Percentiles rank a stretch among this genome's conserved stretches.
Evolutionary conservation across 2,329 filamentous ascomycete species (phyloP).

Genomic region (Pyrenochaeta sp.): DNA sequence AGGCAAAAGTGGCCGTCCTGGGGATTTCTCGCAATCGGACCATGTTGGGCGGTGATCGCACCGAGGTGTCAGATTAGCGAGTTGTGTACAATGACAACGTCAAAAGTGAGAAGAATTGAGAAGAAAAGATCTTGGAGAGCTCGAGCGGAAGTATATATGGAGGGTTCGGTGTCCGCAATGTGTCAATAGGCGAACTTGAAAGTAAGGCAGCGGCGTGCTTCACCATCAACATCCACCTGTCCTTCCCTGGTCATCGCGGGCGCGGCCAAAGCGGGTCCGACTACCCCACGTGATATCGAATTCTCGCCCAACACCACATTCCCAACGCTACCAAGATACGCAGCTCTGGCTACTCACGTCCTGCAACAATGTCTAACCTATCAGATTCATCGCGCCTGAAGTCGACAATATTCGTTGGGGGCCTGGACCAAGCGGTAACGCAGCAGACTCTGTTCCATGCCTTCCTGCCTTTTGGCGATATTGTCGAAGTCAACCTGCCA

Average conservation of each 20-base stretch:
- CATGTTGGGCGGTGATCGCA: slow-evolving; percentile 67
- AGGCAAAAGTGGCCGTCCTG: slow-evolving; percentile 95
- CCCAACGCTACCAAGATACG: slow-evolving; percentile 4
- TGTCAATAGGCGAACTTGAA: slow-evolving; percentile 9
- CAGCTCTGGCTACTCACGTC: neutral
- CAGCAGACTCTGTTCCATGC: slow-evolving; percentile 81
- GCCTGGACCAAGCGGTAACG: slow-evolving; percentile 81
- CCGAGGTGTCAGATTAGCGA: slow-evolving; percentile 37
- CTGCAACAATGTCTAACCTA: slow-evolving; percentile 63
- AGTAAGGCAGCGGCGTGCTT: slow-evolving; percentile 36
- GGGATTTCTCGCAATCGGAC: slow-evolving; percentile 96
- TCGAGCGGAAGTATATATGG: slow-evolving; percentile 24
- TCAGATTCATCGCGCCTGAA: slow-evolving; percentile 85
- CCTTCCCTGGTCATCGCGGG: slow-evolving; percentile 42
- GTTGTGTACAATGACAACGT: slow-evolving; percentile 25
- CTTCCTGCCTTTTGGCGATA: slow-evolving; percentile 96
- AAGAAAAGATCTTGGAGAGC: slow-evolving; percentile 16
- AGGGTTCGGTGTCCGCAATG: slow-evolving; percentile 4
- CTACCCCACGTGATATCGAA: slow-evolving; percentile 36
- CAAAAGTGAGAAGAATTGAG: slow-evolving; percentile 21
- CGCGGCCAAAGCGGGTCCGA: slow-evolving; percentile 20
- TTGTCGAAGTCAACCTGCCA: slow-evolving; percentile 88
- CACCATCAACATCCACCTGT: slow-evolving; percentile 47
- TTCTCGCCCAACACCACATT: slow-evolving; percentile 19
- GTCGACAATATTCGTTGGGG: slow-evolving; percentile 90